Conservation (phyloP, 352 stramenopile species). For the Pythium aquatile region DNA sequence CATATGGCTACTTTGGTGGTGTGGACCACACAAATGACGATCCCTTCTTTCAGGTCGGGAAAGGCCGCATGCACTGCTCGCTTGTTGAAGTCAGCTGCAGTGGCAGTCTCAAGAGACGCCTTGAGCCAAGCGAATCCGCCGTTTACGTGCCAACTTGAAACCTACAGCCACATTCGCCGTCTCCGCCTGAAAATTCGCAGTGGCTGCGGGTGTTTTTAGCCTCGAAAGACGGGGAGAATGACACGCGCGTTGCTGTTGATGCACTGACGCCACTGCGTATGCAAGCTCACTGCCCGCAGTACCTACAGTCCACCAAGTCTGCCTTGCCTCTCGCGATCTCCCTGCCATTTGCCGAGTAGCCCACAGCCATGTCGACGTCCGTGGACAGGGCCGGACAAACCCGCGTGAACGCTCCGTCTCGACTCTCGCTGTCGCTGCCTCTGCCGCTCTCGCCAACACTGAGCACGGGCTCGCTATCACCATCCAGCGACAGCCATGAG, state of each 20-base stretch:
- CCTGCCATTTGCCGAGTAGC: not conserved
- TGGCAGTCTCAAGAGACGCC: not conserved
- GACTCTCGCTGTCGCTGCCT: slow-evolving; percentile 14
- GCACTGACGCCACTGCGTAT: slow-evolving; percentile 9
- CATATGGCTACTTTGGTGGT: slow-evolving; percentile 18
- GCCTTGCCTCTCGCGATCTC: not conserved
- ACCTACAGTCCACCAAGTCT: not conserved
- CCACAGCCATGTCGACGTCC: not conserved
- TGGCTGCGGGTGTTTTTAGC: not conserved
- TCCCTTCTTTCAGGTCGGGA: not conserved
- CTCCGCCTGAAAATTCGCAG: not conserved
- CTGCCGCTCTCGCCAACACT: slow-evolving; percentile 9
- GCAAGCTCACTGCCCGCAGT: not conserved
- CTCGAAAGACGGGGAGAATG: slow-evolving; percentile 2
- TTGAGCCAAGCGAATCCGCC: not conserved
- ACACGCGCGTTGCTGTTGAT: slow-evolving; percentile 1
- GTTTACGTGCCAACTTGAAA: not conserved
- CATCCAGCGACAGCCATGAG: not conserved
- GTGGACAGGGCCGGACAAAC: not conserved
- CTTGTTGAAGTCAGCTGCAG: slow-evolving; percentile 1
- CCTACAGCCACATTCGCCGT: not conserved
- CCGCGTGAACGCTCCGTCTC: not conserved
- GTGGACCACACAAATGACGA: slow-evolving; percentile 22
- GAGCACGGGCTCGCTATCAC: not conserved
- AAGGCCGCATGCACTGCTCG: too few species aligned